Evolutionary conservation across 805 yeast genomes (phyloP), one percentile per base, ranked within the genome.

Genomic region (Candida pseudoglaebosa): DNA sequence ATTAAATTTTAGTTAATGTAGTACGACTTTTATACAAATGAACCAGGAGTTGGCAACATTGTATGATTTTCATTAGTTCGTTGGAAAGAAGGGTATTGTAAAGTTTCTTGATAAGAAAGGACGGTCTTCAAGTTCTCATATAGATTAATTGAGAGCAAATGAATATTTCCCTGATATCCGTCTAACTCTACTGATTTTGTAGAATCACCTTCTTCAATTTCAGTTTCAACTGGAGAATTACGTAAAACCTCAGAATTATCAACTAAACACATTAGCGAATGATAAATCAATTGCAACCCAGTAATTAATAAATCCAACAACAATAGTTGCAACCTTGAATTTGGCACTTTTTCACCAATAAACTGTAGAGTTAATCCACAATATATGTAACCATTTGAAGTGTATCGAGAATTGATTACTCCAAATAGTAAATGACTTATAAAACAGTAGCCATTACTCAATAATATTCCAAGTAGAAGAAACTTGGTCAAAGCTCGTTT

Each of bases 101-200:
- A 33, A 19, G 40, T 36, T 9, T 39, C 46, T 14, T 38, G 32
- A 30, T 32, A 47, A 7, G 17, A 26, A 32, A 44, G 32, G 5
- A 49, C 50, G 20, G 39, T 39, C 21, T 33, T 39, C 16, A 52
- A 36, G 31, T 45, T 48, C 2, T 37, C 48, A 19, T 47, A 30
- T 8, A 63, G 18, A 36, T 66, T 56, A 14, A 68, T 42, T 2
- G 53, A 44, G 15, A 65, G 17, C 24, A 68, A 46, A 29, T 41
- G 40, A 6, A 67, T 71, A 31, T 62, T 61, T 2, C 73, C 73
- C 36, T 52, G 58, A 47, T 60, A 67, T 2, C 73, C 73, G 47
- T 68, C 73, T 6, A 14, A 10, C 13, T 32, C 35, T 32, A 16
- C 7, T 12, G 14, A 9, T 19, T 32, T 32, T 14, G 6, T 32